Percentiles rank a stretch among this genome's conserved stretches.
These are phyloP conservation scores for Aspergillus intermedius DNA, from an alignment of 2,329 filamentous ascomycete species.

Conservation along the genomic window DNA sequence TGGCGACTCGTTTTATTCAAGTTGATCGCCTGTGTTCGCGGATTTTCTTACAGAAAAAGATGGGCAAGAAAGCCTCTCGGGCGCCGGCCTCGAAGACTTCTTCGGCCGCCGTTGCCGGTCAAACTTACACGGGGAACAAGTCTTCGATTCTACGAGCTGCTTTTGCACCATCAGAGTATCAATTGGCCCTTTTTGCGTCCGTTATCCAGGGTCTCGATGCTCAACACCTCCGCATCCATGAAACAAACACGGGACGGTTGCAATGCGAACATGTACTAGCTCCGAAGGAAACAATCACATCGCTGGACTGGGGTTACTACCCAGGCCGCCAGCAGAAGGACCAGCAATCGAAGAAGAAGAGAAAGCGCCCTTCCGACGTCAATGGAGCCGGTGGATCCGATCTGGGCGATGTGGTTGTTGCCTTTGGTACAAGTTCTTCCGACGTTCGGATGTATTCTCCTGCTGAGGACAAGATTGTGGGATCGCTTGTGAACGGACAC, in stretches of 20 bases:
- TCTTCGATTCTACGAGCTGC: constrained; percentile 45
- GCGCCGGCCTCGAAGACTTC: constrained; percentile 39
- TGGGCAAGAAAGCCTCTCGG: constrained; percentile 43
- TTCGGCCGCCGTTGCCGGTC: constrained; percentile 32
- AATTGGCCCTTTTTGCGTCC: constrained; percentile 48
- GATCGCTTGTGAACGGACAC: constrained; percentile 40
- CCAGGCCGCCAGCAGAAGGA: constrained; percentile 28
- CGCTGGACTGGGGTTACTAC: constrained; percentile 47
- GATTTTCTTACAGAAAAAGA: constrained; percentile 19
- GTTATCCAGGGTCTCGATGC: constrained; percentile 48
- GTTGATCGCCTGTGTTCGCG: constrained; percentile 3
- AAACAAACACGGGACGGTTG: constrained; percentile 44
- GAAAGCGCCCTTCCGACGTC: constrained; percentile 41
- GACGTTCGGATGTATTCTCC: constrained; percentile 47
- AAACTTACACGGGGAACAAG: constrained; percentile 34
- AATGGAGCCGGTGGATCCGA: constrained; percentile 33
- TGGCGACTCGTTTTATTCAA: constrained; percentile 4
- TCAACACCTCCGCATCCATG: constrained; percentile 48
- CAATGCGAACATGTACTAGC: constrained; percentile 46
- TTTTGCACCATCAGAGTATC: constrained; percentile 46
- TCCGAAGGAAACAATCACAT: constrained; percentile 43
- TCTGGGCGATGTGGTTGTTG: constrained; percentile 40
- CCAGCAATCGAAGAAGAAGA: constrained; percentile 44
- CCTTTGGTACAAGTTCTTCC: constrained; percentile 44
- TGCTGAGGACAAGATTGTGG: constrained; percentile 41